Conservation (phyloP, 805 yeast genomes). For the Starmerella apicola region DNA sequence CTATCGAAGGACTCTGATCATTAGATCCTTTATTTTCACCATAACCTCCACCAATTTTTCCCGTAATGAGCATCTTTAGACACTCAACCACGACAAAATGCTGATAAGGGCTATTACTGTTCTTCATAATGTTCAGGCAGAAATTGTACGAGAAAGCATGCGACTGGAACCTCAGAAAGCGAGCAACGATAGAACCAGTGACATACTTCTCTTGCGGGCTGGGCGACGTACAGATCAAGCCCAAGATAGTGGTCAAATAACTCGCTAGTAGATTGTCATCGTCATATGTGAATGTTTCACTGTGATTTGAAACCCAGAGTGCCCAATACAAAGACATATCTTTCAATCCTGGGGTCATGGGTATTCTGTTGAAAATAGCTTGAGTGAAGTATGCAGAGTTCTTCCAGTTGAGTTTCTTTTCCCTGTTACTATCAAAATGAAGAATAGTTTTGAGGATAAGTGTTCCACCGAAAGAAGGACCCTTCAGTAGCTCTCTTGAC, state of each 20-base stretch:
- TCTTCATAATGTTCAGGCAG: slow-evolving; percentile 46
- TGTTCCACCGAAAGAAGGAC: slow-evolving; percentile 26
- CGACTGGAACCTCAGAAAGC: slow-evolving; percentile 45
- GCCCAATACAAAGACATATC: slow-evolving; percentile 29
- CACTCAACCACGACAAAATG: slow-evolving; percentile 51
- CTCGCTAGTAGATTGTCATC: slow-evolving; percentile 26
- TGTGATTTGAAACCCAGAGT: slow-evolving; percentile 22
- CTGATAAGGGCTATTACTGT: slow-evolving; percentile 46
- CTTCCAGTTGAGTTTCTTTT: slow-evolving; percentile 4
- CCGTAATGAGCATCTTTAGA: slow-evolving; percentile 44
- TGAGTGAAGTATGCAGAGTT: not conserved
- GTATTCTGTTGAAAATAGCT: slow-evolving; percentile 2
- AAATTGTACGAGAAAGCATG: slow-evolving; percentile 48
- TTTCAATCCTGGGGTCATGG: slow-evolving; percentile 23
- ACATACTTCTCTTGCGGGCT: slow-evolving; percentile 25
- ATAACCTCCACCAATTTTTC: slow-evolving; percentile 10
- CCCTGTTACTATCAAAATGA: slow-evolving; percentile 21
- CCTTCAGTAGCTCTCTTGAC: slow-evolving; percentile 15
- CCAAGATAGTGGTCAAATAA: slow-evolving; percentile 34
- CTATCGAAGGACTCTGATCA: not conserved
- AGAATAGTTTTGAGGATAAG: slow-evolving; percentile 26
- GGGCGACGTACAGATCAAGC: slow-evolving; percentile 26
- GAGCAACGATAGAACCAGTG: slow-evolving; percentile 50
- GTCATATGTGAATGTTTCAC: slow-evolving; percentile 21
- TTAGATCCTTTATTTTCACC: not conserved